Evolutionary conservation across 2,329 filamentous ascomycete species (phyloP), one percentile per base, ranked within the genome.

Genomic region (Fusarium clavum): DNA sequence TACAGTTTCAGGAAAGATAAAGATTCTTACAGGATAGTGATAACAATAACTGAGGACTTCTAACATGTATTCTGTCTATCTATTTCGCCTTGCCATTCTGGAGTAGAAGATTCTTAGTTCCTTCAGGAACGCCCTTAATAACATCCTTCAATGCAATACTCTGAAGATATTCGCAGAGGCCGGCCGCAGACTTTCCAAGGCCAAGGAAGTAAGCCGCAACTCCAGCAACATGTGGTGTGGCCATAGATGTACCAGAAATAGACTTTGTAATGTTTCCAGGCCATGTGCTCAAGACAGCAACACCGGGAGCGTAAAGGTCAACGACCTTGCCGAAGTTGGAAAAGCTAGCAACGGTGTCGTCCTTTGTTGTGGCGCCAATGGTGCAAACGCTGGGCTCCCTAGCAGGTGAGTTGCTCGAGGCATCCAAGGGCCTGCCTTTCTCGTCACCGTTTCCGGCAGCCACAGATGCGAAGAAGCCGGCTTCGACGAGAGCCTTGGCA

Each of bases 201-300:
- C 57, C 52, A 7, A 61, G 57, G 24, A 64, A 64, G 16, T 64
- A 46, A 5, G 61, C 59, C 7, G 43, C 59, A 7, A 62, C 57
- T 0, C 59, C 57, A 13, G 57, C 41, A 7, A 61, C 38, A 8
- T 53, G 14, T 0, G 59, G 57, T 2, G 62, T 46, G 5, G 61
- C 60, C 34, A 57, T 43, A 5, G 60, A 64, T 13, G 62, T 59
- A 8, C 62, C 53, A 0, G 16, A 43, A 4, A 13, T 34, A 18
- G 46, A 52, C 4, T 2, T 8, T 0, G 29, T 38, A 2, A 20
- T 29, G 1, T 8, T 22, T 4, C 14, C 29, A 2, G 18, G 27
- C 52, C 46, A 53, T 1, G 53, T 43, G 41, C 29, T 53, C 12
- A 46, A 9, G 4, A 64, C 13, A 4, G 10, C 5, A 3, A 12